A percentile compares a stretch with the other conserved stretches of the same genome.
Evolutionary conservation across 169 alveolate genomes (phyloP).

Genomic region (Cryptosporidium canis): DNA sequence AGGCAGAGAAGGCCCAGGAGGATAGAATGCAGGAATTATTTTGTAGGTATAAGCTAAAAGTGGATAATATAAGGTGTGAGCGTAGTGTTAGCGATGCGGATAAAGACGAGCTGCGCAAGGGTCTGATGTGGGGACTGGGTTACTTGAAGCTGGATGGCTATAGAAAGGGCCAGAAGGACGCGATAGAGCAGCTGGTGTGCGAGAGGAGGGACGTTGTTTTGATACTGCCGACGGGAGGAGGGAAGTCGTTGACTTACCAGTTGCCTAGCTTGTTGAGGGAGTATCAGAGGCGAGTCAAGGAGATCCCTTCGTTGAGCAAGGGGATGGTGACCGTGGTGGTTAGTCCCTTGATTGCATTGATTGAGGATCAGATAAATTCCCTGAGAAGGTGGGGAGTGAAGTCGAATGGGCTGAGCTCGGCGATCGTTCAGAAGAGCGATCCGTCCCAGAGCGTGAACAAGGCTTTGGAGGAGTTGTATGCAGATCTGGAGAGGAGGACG

Average conservation of each 20-base stretch:
- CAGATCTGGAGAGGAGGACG: conserved; percentile 18
- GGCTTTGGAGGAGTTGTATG: conserved; percentile 44
- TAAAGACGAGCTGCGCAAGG: not conserved
- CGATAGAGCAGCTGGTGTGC: conserved; percentile 81
- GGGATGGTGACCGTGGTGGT: conserved; percentile 93
- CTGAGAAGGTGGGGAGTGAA: conserved; percentile 85
- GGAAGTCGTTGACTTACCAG: conserved; percentile 94
- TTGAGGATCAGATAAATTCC: conserved; percentile 91
- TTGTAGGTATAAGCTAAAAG: conserved; percentile 5
- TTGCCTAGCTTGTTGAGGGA: conserved; percentile 87
- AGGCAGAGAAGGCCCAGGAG: conserved; percentile 31
- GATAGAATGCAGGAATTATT: conserved; percentile 28
- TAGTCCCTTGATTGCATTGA: conserved; percentile 94
- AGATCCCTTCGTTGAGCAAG: conserved; percentile 33
- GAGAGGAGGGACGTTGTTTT: conserved; percentile 88
- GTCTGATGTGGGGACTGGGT: conserved; percentile 22
- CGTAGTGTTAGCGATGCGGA: not conserved
- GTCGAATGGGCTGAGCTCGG: conserved; percentile 75
- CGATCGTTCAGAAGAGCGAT: conserved; percentile 44
- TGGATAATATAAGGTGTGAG: not conserved
- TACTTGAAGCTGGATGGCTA: conserved; percentile 69
- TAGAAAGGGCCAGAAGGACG: conserved; percentile 83
- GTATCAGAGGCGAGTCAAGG: conserved; percentile 28
- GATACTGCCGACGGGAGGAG: conserved; percentile 97
- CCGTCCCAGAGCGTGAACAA: not conserved